Percentiles rank a stretch among this genome's conserved stretches.
These are phyloP conservation scores for Emmonsia crescens DNA, from an alignment of 2,329 filamentous ascomycete species.

Conservation along the genomic window DNA sequence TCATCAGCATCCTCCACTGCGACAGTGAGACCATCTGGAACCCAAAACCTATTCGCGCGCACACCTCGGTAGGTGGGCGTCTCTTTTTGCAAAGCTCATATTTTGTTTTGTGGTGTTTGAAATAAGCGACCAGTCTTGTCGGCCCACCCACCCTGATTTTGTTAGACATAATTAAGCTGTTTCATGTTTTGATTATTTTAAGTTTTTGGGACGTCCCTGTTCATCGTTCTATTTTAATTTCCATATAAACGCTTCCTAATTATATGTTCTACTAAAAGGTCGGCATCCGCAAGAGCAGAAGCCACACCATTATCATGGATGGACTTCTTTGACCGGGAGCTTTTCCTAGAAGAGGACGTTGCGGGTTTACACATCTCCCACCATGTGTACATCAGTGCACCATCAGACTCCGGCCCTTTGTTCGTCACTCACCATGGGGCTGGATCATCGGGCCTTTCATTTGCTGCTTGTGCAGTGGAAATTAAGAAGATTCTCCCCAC, in stretches of 20 bases:
- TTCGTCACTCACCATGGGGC: conserved; percentile 94
- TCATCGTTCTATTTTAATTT: background rate
- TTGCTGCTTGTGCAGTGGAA: conserved; percentile 68
- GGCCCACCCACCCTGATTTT: conserved; percentile 6
- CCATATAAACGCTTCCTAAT: background rate
- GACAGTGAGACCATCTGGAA: conserved; percentile 73
- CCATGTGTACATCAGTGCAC: conserved; percentile 82
- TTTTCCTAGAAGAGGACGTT: conserved; percentile 49
- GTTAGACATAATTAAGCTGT: background rate
- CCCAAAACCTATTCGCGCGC: conserved; percentile 61
- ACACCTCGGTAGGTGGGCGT: conserved; percentile 49
- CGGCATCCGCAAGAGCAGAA: conserved; percentile 5
- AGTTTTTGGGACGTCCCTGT: background rate
- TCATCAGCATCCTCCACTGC: conserved; percentile 89
- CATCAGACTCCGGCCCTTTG: conserved; percentile 59
- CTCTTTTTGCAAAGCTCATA: background rate
- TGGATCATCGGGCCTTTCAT: conserved; percentile 85
- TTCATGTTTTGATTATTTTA: background rate
- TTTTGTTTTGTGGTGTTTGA: background rate
- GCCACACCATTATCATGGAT: conserved; percentile 67
- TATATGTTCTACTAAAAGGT: conserved; percentile 1
- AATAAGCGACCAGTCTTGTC: background rate
- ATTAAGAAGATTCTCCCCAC: conserved; percentile 65
- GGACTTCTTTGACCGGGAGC: conserved; percentile 79
- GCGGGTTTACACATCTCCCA: conserved; percentile 46